Evolutionary conservation across 2,329 filamentous ascomycete genomes (phyloP).

Genomic region (Phialophora verrucosa): DNA sequence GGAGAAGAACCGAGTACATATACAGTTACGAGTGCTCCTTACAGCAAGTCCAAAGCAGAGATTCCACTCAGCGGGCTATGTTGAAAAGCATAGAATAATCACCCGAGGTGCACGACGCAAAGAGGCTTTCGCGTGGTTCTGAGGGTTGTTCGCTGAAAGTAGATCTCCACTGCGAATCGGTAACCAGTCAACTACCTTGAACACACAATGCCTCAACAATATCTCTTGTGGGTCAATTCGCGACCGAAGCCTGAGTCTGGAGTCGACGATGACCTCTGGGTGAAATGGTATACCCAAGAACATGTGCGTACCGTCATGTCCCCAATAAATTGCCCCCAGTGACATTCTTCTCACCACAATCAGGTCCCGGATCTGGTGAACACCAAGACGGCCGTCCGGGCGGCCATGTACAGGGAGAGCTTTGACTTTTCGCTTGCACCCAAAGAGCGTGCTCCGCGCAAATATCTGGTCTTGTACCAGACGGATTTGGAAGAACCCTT

Average conservation of each 20-base stretch:
- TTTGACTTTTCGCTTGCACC: slow-evolving; percentile 22
- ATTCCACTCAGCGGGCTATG: no score
- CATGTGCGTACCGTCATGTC: slow-evolving; percentile 19
- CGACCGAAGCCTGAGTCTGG: slow-evolving; percentile 22
- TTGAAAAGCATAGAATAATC: no score
- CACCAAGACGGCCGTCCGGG: slow-evolving; percentile 22
- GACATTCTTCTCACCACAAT: not conserved
- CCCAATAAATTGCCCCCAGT: not conserved
- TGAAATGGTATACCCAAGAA: slow-evolving; percentile 33
- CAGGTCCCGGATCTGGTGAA: slow-evolving; percentile 30
- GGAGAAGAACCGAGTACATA: no score
- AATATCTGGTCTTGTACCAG: slow-evolving; percentile 82
- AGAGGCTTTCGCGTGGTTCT: no score
- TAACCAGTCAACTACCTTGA: not conserved
- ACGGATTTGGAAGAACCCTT: slow-evolving; percentile 71
- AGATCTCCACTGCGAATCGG: no score
- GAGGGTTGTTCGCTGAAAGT: no score
- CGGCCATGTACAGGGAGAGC: slow-evolving; percentile 26
- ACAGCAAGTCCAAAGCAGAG: no score
- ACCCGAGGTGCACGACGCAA: no score
- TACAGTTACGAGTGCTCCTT: no score
- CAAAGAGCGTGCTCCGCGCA: slow-evolving; percentile 55
- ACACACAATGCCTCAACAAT: slow-evolving; percentile 24
- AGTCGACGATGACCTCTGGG: slow-evolving; percentile 29
- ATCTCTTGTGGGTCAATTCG: slow-evolving; percentile 31